Conservation (phyloP, 495 filamentous ascomycete species). For the Trichoderma orchidacearum region DNA sequence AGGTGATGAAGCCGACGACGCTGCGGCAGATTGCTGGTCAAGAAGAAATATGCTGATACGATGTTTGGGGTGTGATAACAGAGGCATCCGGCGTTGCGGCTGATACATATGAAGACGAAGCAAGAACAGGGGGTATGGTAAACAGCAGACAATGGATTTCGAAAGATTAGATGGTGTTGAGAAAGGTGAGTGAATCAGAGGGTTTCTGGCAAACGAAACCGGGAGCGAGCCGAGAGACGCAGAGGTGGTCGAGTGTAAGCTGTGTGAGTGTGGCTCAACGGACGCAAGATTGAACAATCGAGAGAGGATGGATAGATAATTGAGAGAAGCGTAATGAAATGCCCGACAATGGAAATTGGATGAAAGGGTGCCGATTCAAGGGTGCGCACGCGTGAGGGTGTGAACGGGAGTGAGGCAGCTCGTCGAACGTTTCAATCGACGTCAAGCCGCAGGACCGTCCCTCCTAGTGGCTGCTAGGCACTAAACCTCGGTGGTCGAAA, state of each 20-base stretch:
- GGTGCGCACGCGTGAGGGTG: background rate
- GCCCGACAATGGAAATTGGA: background rate
- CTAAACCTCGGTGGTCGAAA: background rate
- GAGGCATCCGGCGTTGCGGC: conserved; percentile 10
- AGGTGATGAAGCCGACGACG: background rate
- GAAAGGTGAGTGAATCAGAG: background rate
- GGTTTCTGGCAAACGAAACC: background rate
- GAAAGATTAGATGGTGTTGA: too few relatives aligned
- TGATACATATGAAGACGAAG: background rate
- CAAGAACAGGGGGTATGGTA: background rate
- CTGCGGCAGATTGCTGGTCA: background rate
- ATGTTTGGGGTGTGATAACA: conserved; percentile 5
- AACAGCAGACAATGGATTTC: background rate
- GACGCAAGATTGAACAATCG: background rate
- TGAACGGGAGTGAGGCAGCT: background rate
- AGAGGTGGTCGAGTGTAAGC: background rate
- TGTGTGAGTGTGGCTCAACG: background rate
- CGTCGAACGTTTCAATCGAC: background rate
- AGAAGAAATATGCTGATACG: background rate
- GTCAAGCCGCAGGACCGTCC: background rate
- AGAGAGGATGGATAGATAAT: background rate
- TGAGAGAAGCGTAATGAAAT: background rate
- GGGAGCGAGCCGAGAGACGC: background rate
- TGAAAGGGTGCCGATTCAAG: background rate
- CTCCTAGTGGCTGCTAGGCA: background rate